These are phyloP conservation scores for Ogataea hybrid DNA, from an alignment of 1,139 yeast genomes.

Conservation along the genomic window DNA sequence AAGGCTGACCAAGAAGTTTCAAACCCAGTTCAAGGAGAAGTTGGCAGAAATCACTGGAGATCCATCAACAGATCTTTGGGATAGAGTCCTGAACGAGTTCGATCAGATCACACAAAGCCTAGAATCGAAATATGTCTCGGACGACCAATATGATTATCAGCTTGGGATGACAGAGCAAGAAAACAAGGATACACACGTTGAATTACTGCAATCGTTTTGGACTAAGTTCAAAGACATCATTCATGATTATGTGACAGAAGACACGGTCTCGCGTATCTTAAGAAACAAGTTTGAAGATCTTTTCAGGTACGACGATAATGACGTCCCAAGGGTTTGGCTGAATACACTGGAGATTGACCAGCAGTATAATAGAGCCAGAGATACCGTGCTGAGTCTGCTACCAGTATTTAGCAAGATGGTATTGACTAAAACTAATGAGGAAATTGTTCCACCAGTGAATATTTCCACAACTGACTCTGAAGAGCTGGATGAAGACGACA, in stretches of 20 bases:
- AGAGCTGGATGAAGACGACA: slow-evolving; percentile 37
- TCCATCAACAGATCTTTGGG: slow-evolving; percentile 63
- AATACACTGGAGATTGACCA: slow-evolving; percentile 70
- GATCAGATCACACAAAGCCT: slow-evolving; percentile 34
- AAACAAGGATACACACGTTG: slow-evolving; percentile 41
- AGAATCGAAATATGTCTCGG: slow-evolving; percentile 23
- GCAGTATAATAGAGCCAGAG: slow-evolving; percentile 58
- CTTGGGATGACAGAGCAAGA: slow-evolving; percentile 51
- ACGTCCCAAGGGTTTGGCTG: slow-evolving; percentile 81
- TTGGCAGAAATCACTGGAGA: slow-evolving; percentile 40
- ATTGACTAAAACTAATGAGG: slow-evolving; percentile 46
- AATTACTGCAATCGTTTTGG: slow-evolving; percentile 64
- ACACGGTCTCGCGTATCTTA: slow-evolving; percentile 52
- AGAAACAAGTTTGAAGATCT: slow-evolving; percentile 75
- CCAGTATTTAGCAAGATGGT: slow-evolving; percentile 62
- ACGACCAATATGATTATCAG: slow-evolving; percentile 50
- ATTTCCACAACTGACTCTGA: slow-evolving; percentile 33
- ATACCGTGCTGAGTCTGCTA: slow-evolving; percentile 51
- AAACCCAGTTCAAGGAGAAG: slow-evolving; percentile 39
- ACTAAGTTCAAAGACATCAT: slow-evolving; percentile 53
- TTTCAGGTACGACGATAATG: slow-evolving; percentile 76
- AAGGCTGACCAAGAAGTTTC: slow-evolving; percentile 42
- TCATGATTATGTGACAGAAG: slow-evolving; percentile 59
- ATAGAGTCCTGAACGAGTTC: slow-evolving; percentile 49
- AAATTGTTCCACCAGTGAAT: slow-evolving; percentile 56